Evolutionary conservation across 1,139 yeast species (phyloP).

Genomic region (Meyerozyma athensensis): DNA sequence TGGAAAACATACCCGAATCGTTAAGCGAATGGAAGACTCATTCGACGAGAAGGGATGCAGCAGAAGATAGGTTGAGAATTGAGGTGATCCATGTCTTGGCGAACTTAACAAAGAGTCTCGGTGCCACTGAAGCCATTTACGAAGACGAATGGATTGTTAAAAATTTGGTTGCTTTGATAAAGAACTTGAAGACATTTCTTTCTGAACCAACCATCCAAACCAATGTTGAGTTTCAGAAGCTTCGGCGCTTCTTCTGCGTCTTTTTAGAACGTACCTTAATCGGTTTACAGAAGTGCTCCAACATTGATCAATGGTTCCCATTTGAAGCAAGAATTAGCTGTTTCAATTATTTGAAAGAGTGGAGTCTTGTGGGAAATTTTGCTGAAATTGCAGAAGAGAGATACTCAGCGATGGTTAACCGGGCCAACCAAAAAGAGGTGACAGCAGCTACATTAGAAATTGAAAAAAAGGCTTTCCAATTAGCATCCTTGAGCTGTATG

Average conservation of each 20-base stretch:
- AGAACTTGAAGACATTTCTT: constrained; percentile 60
- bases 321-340: constrained; percentile 84
- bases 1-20: constrained; percentile 71
- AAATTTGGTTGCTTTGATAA: constrained; percentile 60
- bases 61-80: constrained; percentile 55
- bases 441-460: constrained; percentile 78
- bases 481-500: constrained; percentile 78
- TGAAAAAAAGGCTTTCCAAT: constrained; percentile 68
- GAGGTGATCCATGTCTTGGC: constrained; percentile 77
- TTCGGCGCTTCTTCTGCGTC: constrained; percentile 78
- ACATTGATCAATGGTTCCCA: constrained; percentile 57
- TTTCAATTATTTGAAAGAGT: constrained; percentile 76
- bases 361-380: constrained; percentile 73
- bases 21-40: constrained; percentile 55
- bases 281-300: constrained; percentile 42
- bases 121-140: constrained; percentile 46
- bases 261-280: constrained; percentile 65
- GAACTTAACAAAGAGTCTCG: constrained; percentile 62
- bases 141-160: constrained; percentile 68
- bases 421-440: constrained; percentile 38
- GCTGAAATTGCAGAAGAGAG: constrained; percentile 60
- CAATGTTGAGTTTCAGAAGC: constrained; percentile 67
- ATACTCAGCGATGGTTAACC: constrained; percentile 55
- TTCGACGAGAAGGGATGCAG: constrained; percentile 25
- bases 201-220: constrained; percentile 56